Evolutionary conservation across 2,329 filamentous ascomycete genomes (phyloP).

Genomic region (Capronia americana): DNA sequence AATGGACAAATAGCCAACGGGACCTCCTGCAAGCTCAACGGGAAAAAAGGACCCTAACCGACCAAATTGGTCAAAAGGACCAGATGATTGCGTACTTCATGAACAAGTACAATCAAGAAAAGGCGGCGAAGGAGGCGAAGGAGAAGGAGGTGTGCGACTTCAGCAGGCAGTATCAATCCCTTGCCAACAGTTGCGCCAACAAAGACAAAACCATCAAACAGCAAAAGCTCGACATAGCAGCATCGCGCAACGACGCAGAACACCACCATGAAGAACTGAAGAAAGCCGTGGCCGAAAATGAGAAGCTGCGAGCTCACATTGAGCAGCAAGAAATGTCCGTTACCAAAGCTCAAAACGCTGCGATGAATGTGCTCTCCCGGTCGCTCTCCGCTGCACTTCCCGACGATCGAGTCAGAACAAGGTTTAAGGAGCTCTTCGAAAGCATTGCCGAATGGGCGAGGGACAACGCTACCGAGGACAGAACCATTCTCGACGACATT

Average conservation of each 20-base stretch:
- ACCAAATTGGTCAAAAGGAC: slow-evolving; percentile 1
- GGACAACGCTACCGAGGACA: slow-evolving; percentile 7
- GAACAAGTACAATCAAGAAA: background rate
- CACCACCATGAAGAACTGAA: background rate
- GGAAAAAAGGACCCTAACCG: slow-evolving; percentile 3
- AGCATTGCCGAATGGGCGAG: slow-evolving; percentile 9
- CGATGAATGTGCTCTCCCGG: slow-evolving; percentile 5
- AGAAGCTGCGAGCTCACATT: slow-evolving; percentile 3
- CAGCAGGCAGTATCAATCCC: slow-evolving; percentile 2
- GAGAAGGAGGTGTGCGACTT: background rate
- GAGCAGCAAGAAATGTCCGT: slow-evolving; percentile 6
- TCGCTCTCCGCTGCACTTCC: slow-evolving; percentile 3
- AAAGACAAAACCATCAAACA: slow-evolving; percentile 9
- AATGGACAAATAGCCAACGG: background rate
- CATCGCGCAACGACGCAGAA: background rate
- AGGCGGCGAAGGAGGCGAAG: slow-evolving; percentile 6
- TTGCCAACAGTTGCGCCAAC: background rate
- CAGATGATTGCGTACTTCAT: slow-evolving; percentile 1
- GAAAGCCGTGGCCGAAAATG: background rate
- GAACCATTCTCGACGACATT: background rate
- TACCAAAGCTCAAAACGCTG: slow-evolving; percentile 6
- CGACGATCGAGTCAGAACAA: slow-evolving; percentile 6
- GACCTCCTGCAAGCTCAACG: slow-evolving; percentile 6
- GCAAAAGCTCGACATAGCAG: slow-evolving; percentile 4
- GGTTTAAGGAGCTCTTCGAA: slow-evolving; percentile 2